These are phyloP conservation scores for Coniella lustricola DNA, from an alignment of 2,329 filamentous ascomycete species.

Conservation along the genomic window DNA sequence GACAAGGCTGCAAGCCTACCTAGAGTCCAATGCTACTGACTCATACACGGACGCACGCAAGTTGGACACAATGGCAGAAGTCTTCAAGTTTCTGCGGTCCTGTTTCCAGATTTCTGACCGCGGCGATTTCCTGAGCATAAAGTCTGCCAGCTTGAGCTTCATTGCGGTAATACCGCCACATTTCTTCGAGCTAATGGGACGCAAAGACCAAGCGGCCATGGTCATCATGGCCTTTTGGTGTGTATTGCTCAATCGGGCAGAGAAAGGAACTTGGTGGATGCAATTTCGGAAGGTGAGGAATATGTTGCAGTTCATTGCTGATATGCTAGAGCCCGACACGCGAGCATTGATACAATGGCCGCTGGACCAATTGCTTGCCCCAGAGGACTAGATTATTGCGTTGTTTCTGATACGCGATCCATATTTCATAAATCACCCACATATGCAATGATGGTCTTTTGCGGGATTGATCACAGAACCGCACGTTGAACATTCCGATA, in stretches of 20 bases:
- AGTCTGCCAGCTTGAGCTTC: constrained; percentile 21
- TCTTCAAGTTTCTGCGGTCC: constrained; percentile 17
- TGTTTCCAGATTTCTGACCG: constrained; percentile 20
- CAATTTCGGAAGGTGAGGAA: constrained; percentile 11
- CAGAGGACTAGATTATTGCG: background rate
- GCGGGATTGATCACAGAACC: no score
- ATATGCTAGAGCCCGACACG: background rate
- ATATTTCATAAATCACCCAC: no score
- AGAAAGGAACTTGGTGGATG: constrained; percentile 19
- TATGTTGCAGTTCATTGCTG: constrained; percentile 6
- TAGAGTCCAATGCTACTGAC: background rate
- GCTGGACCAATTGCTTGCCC: background rate
- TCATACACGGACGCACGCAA: constrained; percentile 3
- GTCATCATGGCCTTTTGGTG: constrained; percentile 23
- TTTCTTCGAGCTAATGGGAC: constrained; percentile 17
- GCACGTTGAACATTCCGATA: no score
- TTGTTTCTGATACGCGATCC: no score
- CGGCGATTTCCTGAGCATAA: constrained; percentile 15
- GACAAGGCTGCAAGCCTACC: constrained; percentile 1
- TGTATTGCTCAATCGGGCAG: constrained; percentile 19
- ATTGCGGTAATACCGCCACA: constrained; percentile 9
- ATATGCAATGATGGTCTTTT: no score
- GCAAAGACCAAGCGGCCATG: constrained; percentile 17
- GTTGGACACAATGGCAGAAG: constrained; percentile 6
- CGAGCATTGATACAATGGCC: constrained; percentile 12